Evolutionary conservation across 2,329 filamentous ascomycete species (phyloP).

Genomic region (Tolypocladium tropicale): DNA sequence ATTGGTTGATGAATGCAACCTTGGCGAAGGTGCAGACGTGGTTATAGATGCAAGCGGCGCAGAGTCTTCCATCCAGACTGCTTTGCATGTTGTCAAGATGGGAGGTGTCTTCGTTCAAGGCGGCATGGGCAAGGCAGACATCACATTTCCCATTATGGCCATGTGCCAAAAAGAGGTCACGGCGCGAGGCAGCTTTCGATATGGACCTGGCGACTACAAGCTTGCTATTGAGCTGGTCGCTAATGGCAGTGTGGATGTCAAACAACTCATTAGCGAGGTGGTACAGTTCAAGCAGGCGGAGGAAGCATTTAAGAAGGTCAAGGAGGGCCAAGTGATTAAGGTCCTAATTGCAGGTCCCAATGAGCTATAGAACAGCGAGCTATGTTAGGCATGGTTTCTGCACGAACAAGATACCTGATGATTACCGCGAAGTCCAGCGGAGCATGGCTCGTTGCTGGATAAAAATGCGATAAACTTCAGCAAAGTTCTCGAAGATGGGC

Average conservation of each 20-base stretch:
- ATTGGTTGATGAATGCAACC: slow-evolving; percentile 50
- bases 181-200: slow-evolving; percentile 79
- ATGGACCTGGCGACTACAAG: slow-evolving; percentile 78
- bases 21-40: slow-evolving; percentile 60
- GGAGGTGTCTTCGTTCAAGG: slow-evolving; percentile 76
- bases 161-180: slow-evolving; percentile 85
- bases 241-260: slow-evolving; percentile 64
- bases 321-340: slow-evolving; percentile 69
- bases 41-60: slow-evolving; percentile 75
- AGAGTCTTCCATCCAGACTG: slow-evolving; percentile 66
- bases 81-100: slow-evolving; percentile 57
- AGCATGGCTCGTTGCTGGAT: neutral
- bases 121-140: slow-evolving; percentile 82
- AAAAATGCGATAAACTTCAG: too few relatives aligned
- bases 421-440: neutral
- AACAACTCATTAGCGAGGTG: slow-evolving; percentile 66
- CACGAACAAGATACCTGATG: neutral
- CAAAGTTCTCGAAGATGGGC: too few relatives aligned
- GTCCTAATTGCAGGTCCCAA: slow-evolving; percentile 57
- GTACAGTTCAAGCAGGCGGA: slow-evolving; percentile 78
- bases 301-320: slow-evolving; percentile 77
- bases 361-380: neutral
- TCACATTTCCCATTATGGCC: slow-evolving; percentile 85
- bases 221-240: slow-evolving; percentile 70
- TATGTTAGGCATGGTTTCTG: neutral